Evolutionary conservation across 129 eudicot genomes (phyloP).

Genomic region (Centrapalus pauciflorus): DNA sequence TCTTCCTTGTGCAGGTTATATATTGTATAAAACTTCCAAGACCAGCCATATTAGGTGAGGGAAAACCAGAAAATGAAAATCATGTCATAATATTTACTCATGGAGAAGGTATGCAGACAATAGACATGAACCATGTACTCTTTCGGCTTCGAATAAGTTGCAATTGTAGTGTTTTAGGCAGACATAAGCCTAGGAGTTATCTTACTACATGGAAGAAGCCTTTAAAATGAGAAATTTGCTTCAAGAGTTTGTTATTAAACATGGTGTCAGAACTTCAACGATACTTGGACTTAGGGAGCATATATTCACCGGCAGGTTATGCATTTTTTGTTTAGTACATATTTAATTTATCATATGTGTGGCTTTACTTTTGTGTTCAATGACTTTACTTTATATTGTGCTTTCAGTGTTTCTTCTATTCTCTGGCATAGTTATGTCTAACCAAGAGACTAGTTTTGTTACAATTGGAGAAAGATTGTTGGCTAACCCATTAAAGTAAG

Average conservation of each 20-base stretch:
- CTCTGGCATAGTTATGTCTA: conserved; percentile 98
- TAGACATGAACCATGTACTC: conserved; percentile 84
- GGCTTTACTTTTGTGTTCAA: not conserved
- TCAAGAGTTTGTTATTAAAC: conserved; percentile 72
- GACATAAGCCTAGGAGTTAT: not conserved
- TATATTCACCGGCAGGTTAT: conserved; percentile 87
- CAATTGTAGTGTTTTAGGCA: not conserved
- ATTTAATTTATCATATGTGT: not conserved
- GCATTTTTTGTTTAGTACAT: not conserved
- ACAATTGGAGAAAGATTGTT: conserved; percentile 89
- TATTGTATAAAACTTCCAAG: conserved; percentile 89
- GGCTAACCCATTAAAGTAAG: conserved; percentile 91
- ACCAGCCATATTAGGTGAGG: conserved; percentile 75
- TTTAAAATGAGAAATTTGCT: conserved; percentile 88
- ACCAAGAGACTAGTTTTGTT: conserved; percentile 89
- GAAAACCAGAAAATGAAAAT: conserved; percentile 91
- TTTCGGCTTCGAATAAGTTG: not conserved
- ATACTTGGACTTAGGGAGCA: conserved; percentile 95
- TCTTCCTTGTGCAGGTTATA: conserved; percentile 44
- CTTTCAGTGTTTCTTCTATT: conserved; percentile 83
- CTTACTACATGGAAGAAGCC: conserved; percentile 83
- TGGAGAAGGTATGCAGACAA: conserved; percentile 93
- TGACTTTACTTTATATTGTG: not conserved
- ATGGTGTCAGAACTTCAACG: conserved; percentile 82
- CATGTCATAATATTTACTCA: conserved; percentile 87